phyloP scores from a whole-genome alignment of 306 rosid genomes.

The Chamaecrista fasciculata region DNA sequence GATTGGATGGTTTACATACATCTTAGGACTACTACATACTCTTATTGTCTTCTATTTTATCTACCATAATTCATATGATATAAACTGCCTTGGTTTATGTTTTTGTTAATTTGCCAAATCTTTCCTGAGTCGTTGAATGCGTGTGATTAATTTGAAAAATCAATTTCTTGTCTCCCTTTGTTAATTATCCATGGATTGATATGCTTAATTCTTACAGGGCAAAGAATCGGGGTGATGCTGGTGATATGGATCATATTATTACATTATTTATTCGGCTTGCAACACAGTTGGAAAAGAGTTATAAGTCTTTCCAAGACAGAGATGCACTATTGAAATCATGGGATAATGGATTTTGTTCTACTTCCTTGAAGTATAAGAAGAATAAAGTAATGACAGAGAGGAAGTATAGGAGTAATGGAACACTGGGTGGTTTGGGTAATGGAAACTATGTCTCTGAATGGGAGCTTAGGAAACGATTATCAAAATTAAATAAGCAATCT shows the following conservation, averaged over 20 bases:
- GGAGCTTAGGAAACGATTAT: constrained; percentile 79
- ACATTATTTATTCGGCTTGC: constrained; percentile 81
- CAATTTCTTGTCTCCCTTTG: neutral
- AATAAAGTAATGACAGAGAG: constrained; percentile 60
- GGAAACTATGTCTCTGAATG: constrained; percentile 80
- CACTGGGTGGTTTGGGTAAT: constrained; percentile 58
- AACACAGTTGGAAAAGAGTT: constrained; percentile 61
- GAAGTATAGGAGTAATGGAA: constrained; percentile 77
- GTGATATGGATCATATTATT: constrained; percentile 66
- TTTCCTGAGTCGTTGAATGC: constrained; percentile 7
- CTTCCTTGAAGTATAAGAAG: constrained; percentile 70
- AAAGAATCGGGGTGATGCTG: constrained; percentile 75
- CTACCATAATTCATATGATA: constrained; percentile 9
- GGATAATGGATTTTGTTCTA: constrained; percentile 56
- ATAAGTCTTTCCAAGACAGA: constrained; percentile 57
- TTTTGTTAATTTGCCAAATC: constrained; percentile 16
- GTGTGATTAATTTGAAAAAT: neutral
- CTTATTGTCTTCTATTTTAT: constrained; percentile 14
- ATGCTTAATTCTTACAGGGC: constrained; percentile 51
- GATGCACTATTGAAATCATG: constrained; percentile 54
- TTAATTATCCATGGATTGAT: neutral
- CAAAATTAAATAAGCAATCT: constrained; percentile 71
- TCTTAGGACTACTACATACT: neutral
- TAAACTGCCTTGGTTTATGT: constrained; percentile 15
- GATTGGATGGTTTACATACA: neutral